A percentile compares a stretch with the other conserved stretches of the same genome.
Conservation (phyloP, 2,329 filamentous ascomycete species). For the Trichoderma sp. region DNA sequence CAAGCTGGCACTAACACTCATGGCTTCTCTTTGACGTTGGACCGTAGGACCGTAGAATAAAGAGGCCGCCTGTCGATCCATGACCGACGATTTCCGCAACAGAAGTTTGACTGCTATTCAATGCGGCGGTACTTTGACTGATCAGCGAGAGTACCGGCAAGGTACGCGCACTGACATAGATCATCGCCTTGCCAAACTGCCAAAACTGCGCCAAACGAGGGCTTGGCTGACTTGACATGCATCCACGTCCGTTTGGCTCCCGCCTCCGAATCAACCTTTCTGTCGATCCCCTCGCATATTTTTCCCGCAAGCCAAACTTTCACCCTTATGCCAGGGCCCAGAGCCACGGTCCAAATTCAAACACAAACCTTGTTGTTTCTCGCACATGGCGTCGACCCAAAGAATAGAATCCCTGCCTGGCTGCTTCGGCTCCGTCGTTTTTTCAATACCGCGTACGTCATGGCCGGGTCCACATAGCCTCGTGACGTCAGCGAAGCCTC, state of each 20-base stretch:
- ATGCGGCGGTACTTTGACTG: neutral
- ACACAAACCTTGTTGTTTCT: neutral
- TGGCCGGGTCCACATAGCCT: neutral
- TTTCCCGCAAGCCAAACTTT: neutral
- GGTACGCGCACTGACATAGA: neutral
- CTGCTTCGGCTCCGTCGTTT: neutral
- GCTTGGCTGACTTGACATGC: neutral
- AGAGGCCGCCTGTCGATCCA: neutral
- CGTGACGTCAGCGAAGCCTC: slow-evolving; percentile 7
- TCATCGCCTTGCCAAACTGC: neutral
- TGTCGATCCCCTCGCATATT: neutral
- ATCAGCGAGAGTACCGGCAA: neutral
- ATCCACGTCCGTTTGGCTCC: neutral
- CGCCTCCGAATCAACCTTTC: neutral
- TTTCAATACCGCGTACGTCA: neutral
- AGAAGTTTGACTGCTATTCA: neutral
- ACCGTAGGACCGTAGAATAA: neutral
- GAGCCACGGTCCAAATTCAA: neutral
- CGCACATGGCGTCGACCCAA: neutral
- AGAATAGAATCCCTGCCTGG: neutral
- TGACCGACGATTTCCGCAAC: neutral
- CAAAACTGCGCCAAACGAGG: neutral
- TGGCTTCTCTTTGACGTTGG: neutral
- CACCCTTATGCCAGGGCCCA: neutral
- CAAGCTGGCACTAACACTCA: too few species aligned